Percentiles rank a stretch among this genome's conserved stretches.
Evolutionary conservation across 768 basidiomycete species (phyloP).

Genomic region (Polyporus arcularius): DNA sequence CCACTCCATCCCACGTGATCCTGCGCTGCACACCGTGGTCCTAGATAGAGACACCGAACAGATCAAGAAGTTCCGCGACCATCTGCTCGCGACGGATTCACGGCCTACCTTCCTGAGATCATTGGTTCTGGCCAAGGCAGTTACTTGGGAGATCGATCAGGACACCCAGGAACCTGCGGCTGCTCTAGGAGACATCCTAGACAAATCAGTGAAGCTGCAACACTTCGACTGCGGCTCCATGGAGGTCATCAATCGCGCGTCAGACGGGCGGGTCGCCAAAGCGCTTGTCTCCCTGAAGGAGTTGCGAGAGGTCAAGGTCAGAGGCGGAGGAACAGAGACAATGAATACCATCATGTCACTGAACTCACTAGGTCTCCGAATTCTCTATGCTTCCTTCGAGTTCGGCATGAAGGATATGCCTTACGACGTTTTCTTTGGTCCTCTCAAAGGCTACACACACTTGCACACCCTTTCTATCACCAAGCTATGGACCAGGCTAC

Average conservation of each 20-base stretch:
- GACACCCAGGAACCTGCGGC: background rate
- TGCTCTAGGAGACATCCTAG: constrained; percentile 7
- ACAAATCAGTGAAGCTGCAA: background rate
- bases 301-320: background rate
- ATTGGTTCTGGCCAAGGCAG: constrained; percentile 1
- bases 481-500: background rate
- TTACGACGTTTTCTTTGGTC: background rate
- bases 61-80: constrained; percentile 8
- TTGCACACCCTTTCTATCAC: background rate
- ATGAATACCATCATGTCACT: background rate
- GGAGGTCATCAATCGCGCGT: background rate
- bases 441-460: background rate
- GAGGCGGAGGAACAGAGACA: background rate
- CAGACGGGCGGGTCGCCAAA: background rate
- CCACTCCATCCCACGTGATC: constrained; percentile 1
- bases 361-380: background rate
- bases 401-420: background rate
- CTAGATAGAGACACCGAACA: constrained; percentile 1
- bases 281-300: background rate
- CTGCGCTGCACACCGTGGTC: constrained; percentile 6
- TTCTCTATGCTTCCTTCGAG: background rate
- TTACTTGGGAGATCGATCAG: constrained; percentile 7
- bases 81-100: constrained; percentile 1
- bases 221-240: constrained; percentile 12
- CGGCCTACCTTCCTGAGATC: constrained; percentile 7